Evolutionary conservation across 192 early-diverging fungal species (phyloP).

Genomic region (Podila horticola): DNA sequence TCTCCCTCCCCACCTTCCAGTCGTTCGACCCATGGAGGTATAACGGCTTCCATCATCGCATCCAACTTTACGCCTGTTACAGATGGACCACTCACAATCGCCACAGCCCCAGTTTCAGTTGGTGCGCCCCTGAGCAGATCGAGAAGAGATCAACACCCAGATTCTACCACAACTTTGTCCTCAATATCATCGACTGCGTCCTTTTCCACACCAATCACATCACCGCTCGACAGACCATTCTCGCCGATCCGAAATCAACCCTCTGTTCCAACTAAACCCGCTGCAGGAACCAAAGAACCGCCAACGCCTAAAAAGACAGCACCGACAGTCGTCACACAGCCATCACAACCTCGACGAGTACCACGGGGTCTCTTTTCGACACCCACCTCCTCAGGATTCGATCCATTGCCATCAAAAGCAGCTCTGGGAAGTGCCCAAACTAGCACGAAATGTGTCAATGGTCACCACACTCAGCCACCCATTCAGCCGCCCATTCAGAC

Average conservation of each 20-base stretch:
- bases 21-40: not conserved
- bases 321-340: not conserved
- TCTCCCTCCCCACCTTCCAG: not conserved
- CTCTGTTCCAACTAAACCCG: not conserved
- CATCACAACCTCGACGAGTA: not conserved
- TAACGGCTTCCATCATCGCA: not conserved
- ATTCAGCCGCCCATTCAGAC: too few relatives aligned
- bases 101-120: not conserved
- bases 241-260: not conserved
- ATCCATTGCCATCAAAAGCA: not conserved
- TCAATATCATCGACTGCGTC: conserved; percentile 3
- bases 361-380: conserved; percentile 30
- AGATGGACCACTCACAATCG: conserved; percentile 29
- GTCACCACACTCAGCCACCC: not conserved
- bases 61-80: conserved; percentile 11
- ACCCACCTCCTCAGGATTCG: not conserved
- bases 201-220: conserved; percentile 14
- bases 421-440: not conserved
- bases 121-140: not conserved
- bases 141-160: not conserved
- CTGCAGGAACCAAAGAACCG: not conserved
- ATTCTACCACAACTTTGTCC: not conserved
- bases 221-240: conserved; percentile 2
- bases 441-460: not conserved
- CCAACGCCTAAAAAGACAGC: not conserved